Conservation (phyloP, 306 rosid genomes). For the Astragalus membranaceus region DNA sequence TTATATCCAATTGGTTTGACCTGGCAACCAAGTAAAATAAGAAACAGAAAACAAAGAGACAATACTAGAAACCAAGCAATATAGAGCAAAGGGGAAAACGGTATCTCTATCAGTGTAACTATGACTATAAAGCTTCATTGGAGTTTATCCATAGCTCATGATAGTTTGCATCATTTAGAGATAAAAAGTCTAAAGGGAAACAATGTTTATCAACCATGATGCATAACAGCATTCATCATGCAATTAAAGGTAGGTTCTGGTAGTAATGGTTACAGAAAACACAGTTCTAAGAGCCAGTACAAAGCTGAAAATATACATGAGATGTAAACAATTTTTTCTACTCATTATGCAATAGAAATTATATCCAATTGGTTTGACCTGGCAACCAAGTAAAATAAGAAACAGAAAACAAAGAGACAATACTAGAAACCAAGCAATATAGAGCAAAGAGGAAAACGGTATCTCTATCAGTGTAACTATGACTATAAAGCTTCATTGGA, state of each 20-base stretch:
- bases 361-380: not conserved
- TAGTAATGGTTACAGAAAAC: too few species aligned
- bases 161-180: too few species aligned
- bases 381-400: not conserved
- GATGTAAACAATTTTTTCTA: not conserved
- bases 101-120: constrained; percentile 47
- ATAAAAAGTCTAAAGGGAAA: not conserved
- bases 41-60: not conserved
- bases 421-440: not conserved
- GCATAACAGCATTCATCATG: too few species aligned
- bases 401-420: not conserved
- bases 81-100: not conserved
- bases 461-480: constrained; percentile 52
- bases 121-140: constrained; percentile 43
- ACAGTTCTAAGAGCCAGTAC: too few species aligned
- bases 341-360: not conserved
- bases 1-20: not conserved
- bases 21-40: not conserved
- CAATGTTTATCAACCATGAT: too few species aligned
- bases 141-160: constrained; percentile 25
- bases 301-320: not conserved
- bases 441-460: not conserved
- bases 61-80: not conserved
- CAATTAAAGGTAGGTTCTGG: too few species aligned
- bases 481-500: constrained; percentile 43